Percentiles rank a stretch among this genome's conserved stretches.
Evolutionary conservation across 2,329 filamentous ascomycete genomes (phyloP).

Genomic region (Pezicula rhizophila): DNA sequence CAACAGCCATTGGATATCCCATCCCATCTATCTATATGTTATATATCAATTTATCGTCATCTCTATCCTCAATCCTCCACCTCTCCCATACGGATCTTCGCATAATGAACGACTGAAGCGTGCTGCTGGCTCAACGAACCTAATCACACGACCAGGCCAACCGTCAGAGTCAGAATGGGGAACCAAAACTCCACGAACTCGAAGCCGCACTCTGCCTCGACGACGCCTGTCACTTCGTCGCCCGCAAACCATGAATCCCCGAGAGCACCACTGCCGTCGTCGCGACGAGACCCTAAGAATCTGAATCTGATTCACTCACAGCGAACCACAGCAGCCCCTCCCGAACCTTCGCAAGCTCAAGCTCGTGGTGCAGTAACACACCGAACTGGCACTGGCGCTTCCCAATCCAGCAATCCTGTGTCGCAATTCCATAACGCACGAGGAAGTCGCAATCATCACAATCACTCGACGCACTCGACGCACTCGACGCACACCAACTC

Average conservation of each 20-base stretch:
- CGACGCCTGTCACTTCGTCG: conserved; percentile 14
- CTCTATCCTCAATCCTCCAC: background rate
- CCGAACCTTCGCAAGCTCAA: conserved; percentile 56
- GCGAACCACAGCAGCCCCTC: conserved; percentile 47
- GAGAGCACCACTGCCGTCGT: conserved; percentile 17
- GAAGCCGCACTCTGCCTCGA: conserved; percentile 26
- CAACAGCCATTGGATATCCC: background rate
- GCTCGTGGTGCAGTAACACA: conserved; percentile 33
- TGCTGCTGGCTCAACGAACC: background rate
- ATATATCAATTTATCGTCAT: background rate
- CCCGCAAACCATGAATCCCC: conserved; percentile 24
- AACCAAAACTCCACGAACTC: conserved; percentile 37
- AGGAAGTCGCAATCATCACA: conserved; percentile 15
- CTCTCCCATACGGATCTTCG: background rate
- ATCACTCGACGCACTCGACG: conserved; percentile 7
- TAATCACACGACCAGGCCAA: background rate
- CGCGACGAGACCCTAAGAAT: conserved; percentile 39
- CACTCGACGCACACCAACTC: background rate
- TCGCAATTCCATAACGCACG: conserved; percentile 11
- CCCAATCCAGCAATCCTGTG: conserved; percentile 15
- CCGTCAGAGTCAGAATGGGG: conserved; percentile 34
- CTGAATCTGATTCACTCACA: conserved; percentile 50
- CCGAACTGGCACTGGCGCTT: conserved; percentile 20
- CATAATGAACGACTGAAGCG: conserved; percentile 4
- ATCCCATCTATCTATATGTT: background rate